These are phyloP conservation scores for Poterioochromonas sp. DNA, from an alignment of 352 stramenopile genomes.

Conservation along the genomic window DNA sequence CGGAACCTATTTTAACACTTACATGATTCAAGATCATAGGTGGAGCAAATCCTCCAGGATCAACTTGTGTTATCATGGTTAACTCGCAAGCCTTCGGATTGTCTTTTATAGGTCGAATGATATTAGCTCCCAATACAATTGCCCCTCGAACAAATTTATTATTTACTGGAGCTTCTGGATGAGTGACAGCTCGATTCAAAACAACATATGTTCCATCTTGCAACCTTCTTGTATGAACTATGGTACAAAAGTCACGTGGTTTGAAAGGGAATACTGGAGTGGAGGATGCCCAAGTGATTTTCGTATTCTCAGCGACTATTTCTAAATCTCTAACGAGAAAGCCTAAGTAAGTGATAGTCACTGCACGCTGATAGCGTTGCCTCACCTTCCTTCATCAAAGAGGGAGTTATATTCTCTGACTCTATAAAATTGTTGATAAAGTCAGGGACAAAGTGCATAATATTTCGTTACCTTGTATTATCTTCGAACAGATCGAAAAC, in stretches of 20 bases:
- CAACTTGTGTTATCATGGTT: constrained; percentile 40
- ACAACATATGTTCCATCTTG: constrained; percentile 38
- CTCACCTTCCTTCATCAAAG: constrained; percentile 29
- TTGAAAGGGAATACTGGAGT: constrained; percentile 38
- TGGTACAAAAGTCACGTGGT: constrained; percentile 36
- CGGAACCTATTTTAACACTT: not conserved
- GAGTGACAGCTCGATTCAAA: constrained; percentile 33
- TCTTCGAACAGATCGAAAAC: constrained; percentile 32
- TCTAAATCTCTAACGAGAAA: constrained; percentile 30
- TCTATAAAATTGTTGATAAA: not conserved
- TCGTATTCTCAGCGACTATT: constrained; percentile 36
- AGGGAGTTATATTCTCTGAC: constrained; percentile 29
- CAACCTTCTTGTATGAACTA: constrained; percentile 36
- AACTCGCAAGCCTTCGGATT: constrained; percentile 34
- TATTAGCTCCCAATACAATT: constrained; percentile 38
- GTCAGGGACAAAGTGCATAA: not conserved
- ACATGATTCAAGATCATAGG: constrained; percentile 34
- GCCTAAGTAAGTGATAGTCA: not conserved
- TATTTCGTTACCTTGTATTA: not conserved
- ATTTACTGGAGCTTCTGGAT: constrained; percentile 34
- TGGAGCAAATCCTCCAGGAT: constrained; percentile 32
- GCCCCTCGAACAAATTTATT: constrained; percentile 36
- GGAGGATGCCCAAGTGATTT: constrained; percentile 37
- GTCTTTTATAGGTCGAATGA: constrained; percentile 37
- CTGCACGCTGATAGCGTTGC: not conserved